Base-by-base conservation (phyloP, 2,329 filamentous ascomycete genomes). In the Colletotrichum graminicola region DNA sequence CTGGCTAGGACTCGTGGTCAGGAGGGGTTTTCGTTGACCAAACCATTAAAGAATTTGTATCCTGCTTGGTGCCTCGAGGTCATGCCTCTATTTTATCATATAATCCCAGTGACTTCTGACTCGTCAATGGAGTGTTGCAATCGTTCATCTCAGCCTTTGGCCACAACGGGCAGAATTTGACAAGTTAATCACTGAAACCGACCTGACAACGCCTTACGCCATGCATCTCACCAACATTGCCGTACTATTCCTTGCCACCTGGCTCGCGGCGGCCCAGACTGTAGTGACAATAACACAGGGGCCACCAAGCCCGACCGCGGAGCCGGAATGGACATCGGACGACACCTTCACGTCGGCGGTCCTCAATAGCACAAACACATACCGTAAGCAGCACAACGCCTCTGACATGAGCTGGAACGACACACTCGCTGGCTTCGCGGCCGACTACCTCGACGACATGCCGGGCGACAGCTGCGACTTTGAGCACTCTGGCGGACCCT, bases 351-450 rank as follows among this genome's bases (percentile, higher is more conserved):
- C 81, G 2, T 83, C 83, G 18, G 86, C 88, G n/a, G 80, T 93
- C 32, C 85, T 94, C 64, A 86, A 89, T 78, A 86, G 85, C 75
- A 93, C 90, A 47, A 94, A 94, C 79, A 79, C 83, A 59, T 93
- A 91, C 82, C 89, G 92, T 29, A 73, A 75, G 8, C 80, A 89
- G 72, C 90, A 94, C 81, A 89, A 90, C 75, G 91, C 90, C 41
- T 80, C 81, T 0, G 78, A 80, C 1, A 76, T 94, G 3, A 72
- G 75, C 4, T 94, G 92, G 92, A 94, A 94, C 81, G 76, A 80
- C 7, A 91, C 90, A 0, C 84, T 92, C 8, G 88, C 87, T 1
- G 76, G 79, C 4, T 90, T 85, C 72, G 90, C 91, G 0, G 72
- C 75, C 5, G 76, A 82, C 1, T 93, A 88, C 76, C 82, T 88